Percentiles rank a stretch among this genome's conserved stretches.
Conservation (phyloP, 805 yeast genomes). For the Yarrowia hollandica region DNA sequence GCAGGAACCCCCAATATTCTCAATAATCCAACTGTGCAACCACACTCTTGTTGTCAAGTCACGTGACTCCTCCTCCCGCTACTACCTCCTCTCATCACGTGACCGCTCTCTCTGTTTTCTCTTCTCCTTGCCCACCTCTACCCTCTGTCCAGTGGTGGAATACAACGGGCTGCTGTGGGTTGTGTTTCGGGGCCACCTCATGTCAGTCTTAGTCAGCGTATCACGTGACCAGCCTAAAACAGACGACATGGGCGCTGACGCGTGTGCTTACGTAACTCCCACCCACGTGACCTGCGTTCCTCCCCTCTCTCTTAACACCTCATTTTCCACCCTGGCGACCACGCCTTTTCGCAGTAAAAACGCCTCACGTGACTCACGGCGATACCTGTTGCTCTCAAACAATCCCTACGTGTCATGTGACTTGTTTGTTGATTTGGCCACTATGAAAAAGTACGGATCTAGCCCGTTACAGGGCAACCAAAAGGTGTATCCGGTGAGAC, state of each 20-base stretch:
- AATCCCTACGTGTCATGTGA: not conserved
- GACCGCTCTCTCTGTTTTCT: not conserved
- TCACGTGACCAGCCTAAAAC: not conserved
- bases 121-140: not conserved
- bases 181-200: not conserved
- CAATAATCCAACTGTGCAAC: not conserved
- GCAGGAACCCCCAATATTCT: too few species aligned
- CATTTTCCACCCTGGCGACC: not conserved
- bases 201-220: not conserved
- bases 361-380: not conserved
- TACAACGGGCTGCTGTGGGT: conserved; percentile 2
- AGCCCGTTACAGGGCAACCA: not conserved
- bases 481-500: not conserved
- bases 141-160: not conserved
- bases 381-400: not conserved
- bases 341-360: not conserved
- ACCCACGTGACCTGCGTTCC: too few species aligned
- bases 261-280: too few species aligned
- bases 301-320: too few species aligned
- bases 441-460: not conserved
- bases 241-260: too few species aligned
- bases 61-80: not conserved
- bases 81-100: not conserved
- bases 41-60: not conserved
- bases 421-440: not conserved